Evolutionary conservation across 768 basidiomycete species (phyloP), one percentile per base, ranked within the genome.

Genomic region (Gyrodon lividus): DNA sequence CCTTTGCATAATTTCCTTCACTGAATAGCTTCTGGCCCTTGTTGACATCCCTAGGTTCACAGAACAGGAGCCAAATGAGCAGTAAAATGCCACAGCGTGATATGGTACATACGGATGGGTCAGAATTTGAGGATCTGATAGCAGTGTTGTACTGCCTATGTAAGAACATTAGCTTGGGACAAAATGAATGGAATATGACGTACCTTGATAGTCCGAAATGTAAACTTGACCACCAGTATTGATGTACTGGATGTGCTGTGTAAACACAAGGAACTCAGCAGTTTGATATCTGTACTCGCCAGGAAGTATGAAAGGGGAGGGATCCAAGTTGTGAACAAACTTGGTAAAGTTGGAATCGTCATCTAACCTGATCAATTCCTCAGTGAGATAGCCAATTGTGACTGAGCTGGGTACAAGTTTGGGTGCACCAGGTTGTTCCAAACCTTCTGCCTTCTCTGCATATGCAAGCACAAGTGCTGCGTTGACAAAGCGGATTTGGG

Each of bases 131-230:
- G 50, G 50, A 43, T 51, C 43, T 2, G 43, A 44, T 28, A 51
- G 17, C 17, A 51, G 46, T 14, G 20, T 17, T 31, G 33, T 12
- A 12, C 33, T 34, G 33, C 33, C 33, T 34, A 34, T 5, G 10
- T 16, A 5, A 12, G 16, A 16, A 34, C 33, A 34, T n/a, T n/a
- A n/a, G n/a, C n/a, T n/a, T n/a, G n/a, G n/a, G n/a, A n/a, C n/a
- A n/a, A n/a, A n/a, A n/a, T n/a, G n/a, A n/a, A n/a, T 12, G 33
- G 16, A 34, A 12, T 16, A 34, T 10, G 33, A 41, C 40, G 19
- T 39, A 52, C 46, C 55, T 48, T 56, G 50, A 33, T 54, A 55
- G n/a, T 58, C 49, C 0, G 50, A 51, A 5, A 55, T 47, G n/a
- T 47, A 58, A 1, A 20, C 42, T 3, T 33, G 35, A 3, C 48